Base-by-base conservation (phyloP, 2,329 filamentous ascomycete genomes). In the Nakataea oryzae region DNA sequence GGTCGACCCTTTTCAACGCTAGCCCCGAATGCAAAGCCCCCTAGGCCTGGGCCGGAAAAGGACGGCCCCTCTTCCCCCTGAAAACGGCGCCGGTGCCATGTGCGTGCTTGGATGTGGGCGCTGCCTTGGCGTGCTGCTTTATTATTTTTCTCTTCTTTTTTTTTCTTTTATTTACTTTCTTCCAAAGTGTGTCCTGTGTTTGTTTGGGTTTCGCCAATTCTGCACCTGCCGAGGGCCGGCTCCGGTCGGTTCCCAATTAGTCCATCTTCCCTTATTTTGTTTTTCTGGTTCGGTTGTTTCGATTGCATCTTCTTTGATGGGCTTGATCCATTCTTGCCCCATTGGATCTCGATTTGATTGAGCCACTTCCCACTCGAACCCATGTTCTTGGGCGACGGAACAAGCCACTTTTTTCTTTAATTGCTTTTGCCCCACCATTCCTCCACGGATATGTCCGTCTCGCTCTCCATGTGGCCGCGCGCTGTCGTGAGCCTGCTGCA, bases 81-180 rank as follows among this genome's bases (percentile, higher is more conserved):
- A 50, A 50, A 50, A 50, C 41, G 41, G 41, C 41, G 41, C 6
- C 41, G 21, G 41, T 24, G 41, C 41, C 41, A 50, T 50, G 41
- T 61, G 61, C 58, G 50, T 60, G 58, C 58, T 56, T 47, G 60
- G 32, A 58, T 61, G 29, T 60, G 28, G 56, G 29, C 41, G 41
- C 62, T 61, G 59, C 56, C 14, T 17, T 41, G n/a, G n/a, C 62
- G 28, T 32, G 26, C 55, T 32, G 27, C 54, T 57, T 47, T 55
- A 14, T 47, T 29, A 30, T 56, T 57, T 61, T 57, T 26, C n/a
- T 32, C 11, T 57, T 57, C 21, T 57, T 47, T 27, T 57, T 61
- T 32, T 61, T 61, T 57, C 21, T 61, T 50, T 61, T 24, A 21
- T 58, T 21, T 57, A 32, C 54, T 21, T 41, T 50, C 13, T 30